Evolutionary conservation across 768 basidiomycete genomes (phyloP).

Genomic region (Kwoniella botswanensis): DNA sequence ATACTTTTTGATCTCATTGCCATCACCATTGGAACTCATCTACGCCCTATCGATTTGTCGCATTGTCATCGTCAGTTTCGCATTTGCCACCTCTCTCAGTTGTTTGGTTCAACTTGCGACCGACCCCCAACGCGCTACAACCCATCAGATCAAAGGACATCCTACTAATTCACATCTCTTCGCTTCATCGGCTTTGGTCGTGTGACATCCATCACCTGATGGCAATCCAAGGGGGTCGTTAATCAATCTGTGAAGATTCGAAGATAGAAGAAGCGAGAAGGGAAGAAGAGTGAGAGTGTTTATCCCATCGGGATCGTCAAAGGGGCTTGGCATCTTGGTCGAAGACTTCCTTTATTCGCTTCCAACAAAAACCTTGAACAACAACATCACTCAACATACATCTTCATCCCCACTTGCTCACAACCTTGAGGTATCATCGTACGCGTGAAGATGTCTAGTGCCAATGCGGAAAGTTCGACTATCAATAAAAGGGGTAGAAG

Average conservation of each 20-base stretch:
- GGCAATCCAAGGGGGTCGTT: no score
- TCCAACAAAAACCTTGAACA: neutral
- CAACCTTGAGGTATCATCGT: no score
- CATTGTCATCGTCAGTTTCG: no score
- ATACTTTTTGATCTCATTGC: no score
- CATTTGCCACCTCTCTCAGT: neutral
- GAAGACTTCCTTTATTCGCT: neutral
- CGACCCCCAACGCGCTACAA: neutral
- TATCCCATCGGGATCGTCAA: neutral
- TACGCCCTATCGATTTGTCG: no score
- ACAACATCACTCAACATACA: neutral
- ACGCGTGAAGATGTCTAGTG: constrained; percentile 7
- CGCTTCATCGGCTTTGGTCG: neutral
- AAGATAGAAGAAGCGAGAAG: neutral
- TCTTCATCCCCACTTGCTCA: no score
- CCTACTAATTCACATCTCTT: neutral
- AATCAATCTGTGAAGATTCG: neutral
- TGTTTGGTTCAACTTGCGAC: neutral
- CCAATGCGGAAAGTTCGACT: constrained; percentile 19
- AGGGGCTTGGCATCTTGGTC: neutral
- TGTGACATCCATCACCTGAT: neutral
- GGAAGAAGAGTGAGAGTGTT: no score
- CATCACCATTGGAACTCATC: no score
- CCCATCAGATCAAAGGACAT: neutral
- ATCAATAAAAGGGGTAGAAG: constrained; percentile 15